Base-by-base conservation (phyloP, 441 rosid species). In the Viola pubescens region DNA sequence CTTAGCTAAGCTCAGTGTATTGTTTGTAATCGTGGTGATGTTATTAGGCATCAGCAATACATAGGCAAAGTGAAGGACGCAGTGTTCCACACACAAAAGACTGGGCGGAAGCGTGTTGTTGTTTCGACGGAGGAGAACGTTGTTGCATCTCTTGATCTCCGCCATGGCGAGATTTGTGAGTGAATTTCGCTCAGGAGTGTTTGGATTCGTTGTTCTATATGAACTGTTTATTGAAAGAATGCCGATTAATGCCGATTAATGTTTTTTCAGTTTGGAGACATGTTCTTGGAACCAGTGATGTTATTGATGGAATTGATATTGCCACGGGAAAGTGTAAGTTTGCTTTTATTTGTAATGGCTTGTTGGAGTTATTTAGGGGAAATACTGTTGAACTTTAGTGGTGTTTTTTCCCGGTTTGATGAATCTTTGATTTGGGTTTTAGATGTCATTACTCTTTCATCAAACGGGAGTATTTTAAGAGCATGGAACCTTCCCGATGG, bases 401-500 rank as follows among this genome's bases (percentile, higher is more conserved):
- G 5, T 59, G 8, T 38, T 7, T 46, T 46, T 9, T 7, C n/a
- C 46, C 10, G 46, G 13, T 39, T 47, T 60, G 19, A 48, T 61
- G 50, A 58, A 54, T 52, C 8, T 46, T 61, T 39, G 12, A 4
- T 50, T 60, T 60, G 11, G 13, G 56, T 60, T 53, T 56, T 82
- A 89, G 98, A 94, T 79, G 94, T 85, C 44, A 71, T 94, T 43
- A 86, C 91, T 54, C 94, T 94, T 73, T 89, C 96, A 55, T 84
- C 91, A 4, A 81, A 73, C 42, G 97, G 98, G 61, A 88, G 91
- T 73, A 68, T 66, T 68, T 47, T 94, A 66, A 79, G 98, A 79
- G 96, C 98, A 16, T 89, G 98, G 98, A 94, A 89, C 78, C 97
- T 94, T 73, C 97, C 97, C 58, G 97, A 89, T 79, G 98, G 98